These are phyloP conservation scores for Alternaria arbusti DNA, from an alignment of 2,329 filamentous ascomycete genomes.

Conservation along the genomic window DNA sequence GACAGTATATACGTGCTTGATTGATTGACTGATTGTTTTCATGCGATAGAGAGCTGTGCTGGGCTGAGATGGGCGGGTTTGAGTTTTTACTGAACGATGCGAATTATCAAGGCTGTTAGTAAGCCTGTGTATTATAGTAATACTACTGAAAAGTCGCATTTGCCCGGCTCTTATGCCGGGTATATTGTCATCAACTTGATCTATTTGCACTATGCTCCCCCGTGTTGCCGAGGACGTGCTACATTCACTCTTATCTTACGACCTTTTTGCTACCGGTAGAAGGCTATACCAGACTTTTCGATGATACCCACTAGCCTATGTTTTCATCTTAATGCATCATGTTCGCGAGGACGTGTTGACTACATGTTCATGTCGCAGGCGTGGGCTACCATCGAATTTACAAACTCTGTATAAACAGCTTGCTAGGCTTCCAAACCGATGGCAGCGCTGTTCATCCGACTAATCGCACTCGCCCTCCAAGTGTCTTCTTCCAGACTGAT, in stretches of 20 bases:
- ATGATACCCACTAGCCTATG: no score
- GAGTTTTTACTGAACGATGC: background rate
- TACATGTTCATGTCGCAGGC: no score
- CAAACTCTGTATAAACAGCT: no score
- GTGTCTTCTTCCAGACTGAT: background rate
- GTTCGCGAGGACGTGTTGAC: no score
- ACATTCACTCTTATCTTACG: no score
- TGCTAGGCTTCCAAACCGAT: background rate
- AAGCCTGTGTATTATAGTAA: constrained; percentile 8
- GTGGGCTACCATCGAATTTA: background rate
- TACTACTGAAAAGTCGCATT: background rate
- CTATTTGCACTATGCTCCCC: background rate
- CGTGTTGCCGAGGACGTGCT: background rate
- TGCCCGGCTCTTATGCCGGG: background rate
- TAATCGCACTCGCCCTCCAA: background rate
- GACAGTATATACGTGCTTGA: constrained; percentile 6
- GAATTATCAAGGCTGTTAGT: background rate
- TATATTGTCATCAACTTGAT: background rate
- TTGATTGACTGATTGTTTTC: background rate
- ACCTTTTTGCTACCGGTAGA: no score
- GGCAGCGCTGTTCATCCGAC: background rate
- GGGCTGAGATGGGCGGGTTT: background rate
- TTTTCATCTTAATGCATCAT: no score
- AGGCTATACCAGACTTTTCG: no score
- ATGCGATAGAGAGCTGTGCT: background rate